Evolutionary conservation across 2,329 filamentous ascomycete species (phyloP).

Genomic region (Colletotrichum melonis): DNA sequence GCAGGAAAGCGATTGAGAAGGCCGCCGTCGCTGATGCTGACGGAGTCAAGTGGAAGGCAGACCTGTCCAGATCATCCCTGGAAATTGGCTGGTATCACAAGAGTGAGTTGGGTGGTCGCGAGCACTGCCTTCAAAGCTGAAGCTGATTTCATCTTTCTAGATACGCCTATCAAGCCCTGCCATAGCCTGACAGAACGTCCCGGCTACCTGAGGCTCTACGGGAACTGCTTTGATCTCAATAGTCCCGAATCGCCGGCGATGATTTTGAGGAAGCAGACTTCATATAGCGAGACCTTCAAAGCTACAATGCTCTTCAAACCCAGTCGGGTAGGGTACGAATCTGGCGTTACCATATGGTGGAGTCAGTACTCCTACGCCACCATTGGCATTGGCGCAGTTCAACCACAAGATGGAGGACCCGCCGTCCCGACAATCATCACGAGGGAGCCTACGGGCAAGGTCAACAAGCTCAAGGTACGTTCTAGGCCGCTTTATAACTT

Average conservation of each 20-base stretch:
- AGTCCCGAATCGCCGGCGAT: slow-evolving; percentile 63
- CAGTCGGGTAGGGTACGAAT: slow-evolving; percentile 55
- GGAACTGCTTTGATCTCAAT: slow-evolving; percentile 62
- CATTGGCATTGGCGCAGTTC: slow-evolving; percentile 42
- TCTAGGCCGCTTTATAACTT: not conserved
- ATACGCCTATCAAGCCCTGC: slow-evolving; percentile 59
- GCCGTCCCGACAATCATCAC: slow-evolving; percentile 30
- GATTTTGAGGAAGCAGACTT: slow-evolving; percentile 64
- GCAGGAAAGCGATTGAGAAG: slow-evolving; percentile 40
- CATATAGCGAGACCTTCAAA: slow-evolving; percentile 54
- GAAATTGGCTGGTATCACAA: slow-evolving; percentile 53
- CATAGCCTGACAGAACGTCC: slow-evolving; percentile 58
- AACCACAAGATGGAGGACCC: slow-evolving; percentile 24
- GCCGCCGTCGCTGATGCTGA: slow-evolving; percentile 45
- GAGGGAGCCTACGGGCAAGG: slow-evolving; percentile 39
- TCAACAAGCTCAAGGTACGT: slow-evolving; percentile 38
- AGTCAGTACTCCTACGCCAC: slow-evolving; percentile 55
- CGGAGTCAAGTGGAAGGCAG: slow-evolving; percentile 42
- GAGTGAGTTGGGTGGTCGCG: slow-evolving; percentile 37
- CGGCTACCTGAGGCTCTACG: slow-evolving; percentile 58
- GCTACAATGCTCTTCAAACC: slow-evolving; percentile 59
- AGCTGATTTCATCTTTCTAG: slow-evolving; percentile 40
- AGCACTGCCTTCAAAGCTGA: not conserved
- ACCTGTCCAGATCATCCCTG: slow-evolving; percentile 46
- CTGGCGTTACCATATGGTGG: slow-evolving; percentile 66